Conservation (phyloP, 805 yeast genomes). For the Komagataella pseudopastoris region DNA sequence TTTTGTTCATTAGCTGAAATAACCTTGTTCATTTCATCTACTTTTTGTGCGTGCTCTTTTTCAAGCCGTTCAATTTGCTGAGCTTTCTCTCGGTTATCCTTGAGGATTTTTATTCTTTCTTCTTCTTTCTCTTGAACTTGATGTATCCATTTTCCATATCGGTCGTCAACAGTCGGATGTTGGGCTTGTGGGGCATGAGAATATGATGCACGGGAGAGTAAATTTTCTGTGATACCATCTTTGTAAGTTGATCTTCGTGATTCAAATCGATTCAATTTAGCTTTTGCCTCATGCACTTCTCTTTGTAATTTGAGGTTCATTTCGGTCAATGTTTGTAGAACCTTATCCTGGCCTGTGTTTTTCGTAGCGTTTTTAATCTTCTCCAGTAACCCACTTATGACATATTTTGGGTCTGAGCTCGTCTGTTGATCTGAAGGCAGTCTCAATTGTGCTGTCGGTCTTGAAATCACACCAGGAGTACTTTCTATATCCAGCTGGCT, state of each 20-base stretch:
- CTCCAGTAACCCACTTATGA: neutral
- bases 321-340: neutral
- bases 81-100: neutral
- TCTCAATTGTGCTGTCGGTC: neutral
- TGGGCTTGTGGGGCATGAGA: neutral
- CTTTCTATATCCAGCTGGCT: neutral
- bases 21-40: neutral
- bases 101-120: neutral
- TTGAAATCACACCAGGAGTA: neutral
- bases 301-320: neutral
- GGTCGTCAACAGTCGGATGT: neutral
- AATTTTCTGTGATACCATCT: neutral
- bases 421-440: neutral
- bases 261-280: neutral
- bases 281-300: neutral
- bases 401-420: neutral
- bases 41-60: neutral
- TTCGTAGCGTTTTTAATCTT: neutral
- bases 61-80: neutral
- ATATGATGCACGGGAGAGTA: neutral
- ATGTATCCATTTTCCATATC: neutral
- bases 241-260: neutral
- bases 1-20: neutral
- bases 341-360: neutral
- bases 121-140: neutral